Evolutionary conservation across 2,329 filamentous ascomycete genomes (phyloP).

Genomic region (Neofusicoccum parvum): DNA sequence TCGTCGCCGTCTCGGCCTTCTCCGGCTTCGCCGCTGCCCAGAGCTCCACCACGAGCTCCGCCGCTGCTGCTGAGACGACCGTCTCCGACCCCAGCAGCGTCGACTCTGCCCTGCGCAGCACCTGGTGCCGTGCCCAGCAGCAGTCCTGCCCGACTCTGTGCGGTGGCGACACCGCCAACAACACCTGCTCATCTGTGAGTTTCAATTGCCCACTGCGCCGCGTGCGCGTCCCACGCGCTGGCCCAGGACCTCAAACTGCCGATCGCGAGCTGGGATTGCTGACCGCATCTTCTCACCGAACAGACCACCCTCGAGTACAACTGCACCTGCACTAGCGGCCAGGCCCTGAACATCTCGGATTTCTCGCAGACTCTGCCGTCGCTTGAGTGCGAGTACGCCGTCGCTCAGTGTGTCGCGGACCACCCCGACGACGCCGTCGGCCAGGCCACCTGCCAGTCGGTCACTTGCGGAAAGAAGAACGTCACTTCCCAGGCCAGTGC

Average conservation of each 20-base stretch:
- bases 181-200: slow-evolving; percentile 62
- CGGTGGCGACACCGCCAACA: slow-evolving; percentile 50
- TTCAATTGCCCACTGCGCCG: neutral
- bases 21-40: slow-evolving; percentile 15
- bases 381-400: slow-evolving; percentile 21
- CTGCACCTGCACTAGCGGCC: slow-evolving; percentile 61
- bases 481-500: slow-evolving; percentile 26
- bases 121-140: slow-evolving; percentile 62
- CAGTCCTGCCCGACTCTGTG: slow-evolving; percentile 65
- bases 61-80: neutral
- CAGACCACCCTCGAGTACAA: slow-evolving; percentile 56
- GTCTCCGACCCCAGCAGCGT: slow-evolving; percentile 42
- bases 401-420: slow-evolving; percentile 48
- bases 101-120: slow-evolving; percentile 35
- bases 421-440: slow-evolving; percentile 47
- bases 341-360: slow-evolving; percentile 55
- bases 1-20: slow-evolving; percentile 15
- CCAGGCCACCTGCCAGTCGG: slow-evolving; percentile 50
- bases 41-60: slow-evolving; percentile 4
- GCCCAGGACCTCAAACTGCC: neutral
- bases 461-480: slow-evolving; percentile 53
- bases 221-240: neutral
- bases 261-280: slow-evolving; percentile 24
- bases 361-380: slow-evolving; percentile 61
- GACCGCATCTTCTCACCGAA: slow-evolving; percentile 25